These are phyloP conservation scores for Cyanidiococcus yangmingshanensis DNA, from an alignment of 23 red algal genomes.

Conservation along the genomic window DNA sequence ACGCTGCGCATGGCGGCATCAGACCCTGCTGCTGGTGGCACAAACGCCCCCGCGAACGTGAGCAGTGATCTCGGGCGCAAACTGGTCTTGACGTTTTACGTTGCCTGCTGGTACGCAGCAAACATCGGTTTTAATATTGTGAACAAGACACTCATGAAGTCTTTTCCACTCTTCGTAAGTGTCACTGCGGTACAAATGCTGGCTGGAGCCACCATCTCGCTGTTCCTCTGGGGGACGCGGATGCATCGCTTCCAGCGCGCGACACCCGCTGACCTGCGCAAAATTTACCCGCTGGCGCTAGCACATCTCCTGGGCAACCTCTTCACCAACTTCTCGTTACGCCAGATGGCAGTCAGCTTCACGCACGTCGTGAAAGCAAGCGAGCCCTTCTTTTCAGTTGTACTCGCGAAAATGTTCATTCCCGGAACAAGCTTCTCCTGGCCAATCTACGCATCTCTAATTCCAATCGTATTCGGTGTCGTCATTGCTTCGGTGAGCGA, in stretches of 20 bases:
- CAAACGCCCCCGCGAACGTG: neutral
- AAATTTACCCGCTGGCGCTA: slow-evolving; percentile 47
- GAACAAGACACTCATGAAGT: slow-evolving; percentile 50
- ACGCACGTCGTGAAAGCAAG: slow-evolving; percentile 44
- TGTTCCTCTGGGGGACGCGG: slow-evolving; percentile 28
- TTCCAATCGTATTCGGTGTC: slow-evolving; percentile 44
- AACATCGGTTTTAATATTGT: slow-evolving; percentile 48
- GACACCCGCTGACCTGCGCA: slow-evolving; percentile 26
- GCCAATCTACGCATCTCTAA: slow-evolving; percentile 31
- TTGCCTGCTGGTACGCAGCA: slow-evolving; percentile 45
- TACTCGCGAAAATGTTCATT: slow-evolving; percentile 40
- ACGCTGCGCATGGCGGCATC: slow-evolving; percentile 15
- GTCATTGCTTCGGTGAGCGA: slow-evolving; percentile 35
- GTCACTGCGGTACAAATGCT: slow-evolving; percentile 41
- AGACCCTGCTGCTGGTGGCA: neutral
- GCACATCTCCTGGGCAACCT: slow-evolving; percentile 42
- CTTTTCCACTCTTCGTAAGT: slow-evolving; percentile 42
- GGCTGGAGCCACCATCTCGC: slow-evolving; percentile 25
- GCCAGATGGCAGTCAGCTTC: slow-evolving; percentile 41
- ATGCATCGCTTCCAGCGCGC: slow-evolving; percentile 30
- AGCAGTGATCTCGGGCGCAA: neutral
- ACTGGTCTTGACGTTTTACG: neutral
- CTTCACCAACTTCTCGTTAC: slow-evolving; percentile 40
- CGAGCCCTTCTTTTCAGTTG: slow-evolving; percentile 52
- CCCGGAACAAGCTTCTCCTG: slow-evolving; percentile 29